These are phyloP conservation scores for Populus tremula DNA, from an alignment of 345 rosid species.

Conservation along the genomic window DNA sequence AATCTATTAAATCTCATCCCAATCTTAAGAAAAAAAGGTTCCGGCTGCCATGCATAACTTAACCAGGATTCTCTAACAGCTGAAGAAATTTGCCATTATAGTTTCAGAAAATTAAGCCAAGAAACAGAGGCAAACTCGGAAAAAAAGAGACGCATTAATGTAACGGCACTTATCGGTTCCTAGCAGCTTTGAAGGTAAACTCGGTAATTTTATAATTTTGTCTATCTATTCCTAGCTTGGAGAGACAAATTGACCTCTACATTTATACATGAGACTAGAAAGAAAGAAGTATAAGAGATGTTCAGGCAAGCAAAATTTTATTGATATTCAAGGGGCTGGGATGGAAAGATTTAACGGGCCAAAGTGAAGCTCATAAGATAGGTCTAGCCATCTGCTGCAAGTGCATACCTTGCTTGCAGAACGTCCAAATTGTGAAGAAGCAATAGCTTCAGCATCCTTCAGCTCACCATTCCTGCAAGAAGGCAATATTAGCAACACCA, in stretches of 20 bases:
- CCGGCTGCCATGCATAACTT: neutral
- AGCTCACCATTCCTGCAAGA: slow-evolving; percentile 53
- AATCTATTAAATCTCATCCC: neutral
- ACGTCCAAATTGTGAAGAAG: slow-evolving; percentile 30
- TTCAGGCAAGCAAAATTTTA: neutral
- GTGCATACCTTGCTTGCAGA: slow-evolving; percentile 56
- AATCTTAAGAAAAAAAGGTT: neutral
- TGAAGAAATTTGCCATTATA: neutral
- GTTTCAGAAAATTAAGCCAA: neutral
- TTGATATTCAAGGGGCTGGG: neutral
- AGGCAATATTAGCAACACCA: slow-evolving; percentile 5
- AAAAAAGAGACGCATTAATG: neutral
- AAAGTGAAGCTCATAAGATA: neutral
- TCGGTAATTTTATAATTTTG: neutral
- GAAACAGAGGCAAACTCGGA: neutral
- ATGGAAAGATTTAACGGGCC: neutral
- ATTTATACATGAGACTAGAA: neutral
- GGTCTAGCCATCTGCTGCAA: neutral
- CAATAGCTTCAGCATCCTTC: slow-evolving; percentile 37
- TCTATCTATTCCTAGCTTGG: neutral
- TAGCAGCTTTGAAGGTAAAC: neutral
- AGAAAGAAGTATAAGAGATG: neutral
- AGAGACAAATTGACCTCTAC: neutral
- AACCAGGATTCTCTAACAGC: neutral
- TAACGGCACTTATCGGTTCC: neutral